Evolutionary conservation across 1,284 basidiomycete species (phyloP), one percentile per base, ranked within the genome.

Genomic region (Amanita bisporigera): DNA sequence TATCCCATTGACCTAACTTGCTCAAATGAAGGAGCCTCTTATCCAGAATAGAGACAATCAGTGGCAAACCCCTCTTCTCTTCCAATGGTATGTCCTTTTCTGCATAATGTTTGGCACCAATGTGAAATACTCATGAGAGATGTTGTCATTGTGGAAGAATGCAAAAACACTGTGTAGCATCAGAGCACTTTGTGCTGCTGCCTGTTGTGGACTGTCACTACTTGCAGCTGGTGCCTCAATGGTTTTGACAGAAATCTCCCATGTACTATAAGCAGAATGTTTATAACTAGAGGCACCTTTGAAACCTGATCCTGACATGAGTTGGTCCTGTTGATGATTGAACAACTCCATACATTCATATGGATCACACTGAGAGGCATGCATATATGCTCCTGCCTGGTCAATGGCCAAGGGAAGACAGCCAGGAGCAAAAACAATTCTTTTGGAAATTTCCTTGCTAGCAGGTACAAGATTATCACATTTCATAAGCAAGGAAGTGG

Each of bases 321-420:
- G 54, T 26, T 61, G n/a, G 14, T 45, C 45, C 9, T 64, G 49
- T 11, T 67, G 40, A 11, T 58, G 41, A 21, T 33, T 54, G 62
- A 64, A 69, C 15, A 67, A 29, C 6, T 61, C 29, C 15, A 72
- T 58, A 63, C 70, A 72, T 31, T 66, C 40, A 47, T 66, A 19
- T 17, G 67, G 59, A 38, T 40, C 55, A 61, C 66, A 70, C 17
- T 62, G 45, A 19, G 60, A 61, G 41, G 61, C 31, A 45, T 24
- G 38, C 54, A 70, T 72, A 45, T 59, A 63, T 36, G 69, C 67
- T 17, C 69, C 71, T 60, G 71, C 54, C 31, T 57, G 54, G 29
- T 57, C 54, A 33, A 72, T 50, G 58, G 71, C 71, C n/a, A 72
- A 60, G 21, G 69, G 71, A 31, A 72, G 24, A 43, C 50, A 69